These are phyloP conservation scores for Chlamydomonas asymmetrica DNA, from an alignment of 139 green algal genomes.

Conservation along the genomic window DNA sequence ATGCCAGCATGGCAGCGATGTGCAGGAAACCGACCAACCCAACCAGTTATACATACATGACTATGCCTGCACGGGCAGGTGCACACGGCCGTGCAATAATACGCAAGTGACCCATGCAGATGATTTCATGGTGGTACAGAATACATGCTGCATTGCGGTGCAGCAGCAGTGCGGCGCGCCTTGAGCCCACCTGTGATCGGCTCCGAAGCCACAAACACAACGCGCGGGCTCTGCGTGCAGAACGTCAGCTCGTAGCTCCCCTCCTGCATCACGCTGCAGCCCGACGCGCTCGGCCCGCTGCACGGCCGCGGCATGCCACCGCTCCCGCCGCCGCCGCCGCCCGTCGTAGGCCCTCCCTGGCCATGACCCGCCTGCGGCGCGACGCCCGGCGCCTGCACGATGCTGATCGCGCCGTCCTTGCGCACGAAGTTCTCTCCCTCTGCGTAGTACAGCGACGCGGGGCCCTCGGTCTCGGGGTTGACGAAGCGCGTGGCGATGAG, in stretches of 20 bases:
- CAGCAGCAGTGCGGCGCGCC: background rate
- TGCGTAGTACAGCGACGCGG: conserved; percentile 92
- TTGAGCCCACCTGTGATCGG: conserved; percentile 80
- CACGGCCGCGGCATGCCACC: background rate
- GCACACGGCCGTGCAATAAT: background rate
- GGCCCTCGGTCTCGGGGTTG: conserved; percentile 43
- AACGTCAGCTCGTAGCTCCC: conserved; percentile 77
- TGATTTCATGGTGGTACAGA: too few species aligned
- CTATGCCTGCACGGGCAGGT: too few species aligned
- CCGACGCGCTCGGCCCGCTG: background rate
- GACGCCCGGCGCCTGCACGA: background rate
- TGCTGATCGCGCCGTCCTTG: background rate
- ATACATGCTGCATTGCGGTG: too few species aligned
- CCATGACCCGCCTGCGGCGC: background rate
- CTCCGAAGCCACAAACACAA: conserved; percentile 89
- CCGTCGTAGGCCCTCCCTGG: too few species aligned
- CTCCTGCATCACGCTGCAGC: conserved; percentile 49
- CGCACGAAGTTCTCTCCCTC: conserved; percentile 51
- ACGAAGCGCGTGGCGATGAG: conserved; percentile 89
- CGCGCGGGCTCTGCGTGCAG: conserved; percentile 60
- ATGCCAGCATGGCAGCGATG: too few species aligned
- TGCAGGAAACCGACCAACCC: too few species aligned
- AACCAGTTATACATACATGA: too few species aligned
- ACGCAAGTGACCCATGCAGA: too few species aligned
- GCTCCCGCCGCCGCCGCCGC: background rate